Base-by-base conservation (phyloP, 768 basidiomycete genomes). In the Serpula lacrymans region DNA sequence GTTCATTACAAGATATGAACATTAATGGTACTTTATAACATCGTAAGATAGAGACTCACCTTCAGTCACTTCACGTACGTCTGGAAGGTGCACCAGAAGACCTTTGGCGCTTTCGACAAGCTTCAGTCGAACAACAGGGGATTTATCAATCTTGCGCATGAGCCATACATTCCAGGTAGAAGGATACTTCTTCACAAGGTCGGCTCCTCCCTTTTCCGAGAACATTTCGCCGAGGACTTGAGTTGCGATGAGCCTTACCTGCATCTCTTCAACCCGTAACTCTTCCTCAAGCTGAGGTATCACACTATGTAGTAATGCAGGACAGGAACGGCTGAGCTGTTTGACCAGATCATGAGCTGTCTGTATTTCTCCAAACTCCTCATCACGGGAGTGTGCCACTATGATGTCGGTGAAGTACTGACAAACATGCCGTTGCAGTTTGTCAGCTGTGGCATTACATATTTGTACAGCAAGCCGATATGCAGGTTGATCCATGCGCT, bases 341-440 rank as follows among this genome's bases (percentile, higher is more conserved):
- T 87, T 84, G 64, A 98, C 83, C 49, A 96, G 85, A 25, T 80
- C 76, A 61, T 97, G 95, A 3, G 90, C 84, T 4, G 71, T 72
- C 46, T 79, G 75, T 37, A 91, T 80, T 43, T 89, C 80, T 24
- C 75, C 72, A 43, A 75, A 72, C 35, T 85, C 84, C 10, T 84
- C 77, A 27, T 67, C 65, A 29, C 67, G 65, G 26, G 78, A 69
- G 45, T 71, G 70, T 11, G 70, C 69, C 33, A 82, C 75, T 52
- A 94, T 87, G 45, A 89, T 82, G 52, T 96, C 94, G 17, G 89
- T 86, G 57, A 99, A 96, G 65, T 97, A 93, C 51, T 88, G 82
- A 55, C 84, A 88, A 33, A 95, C 86, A 47, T 92, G 79, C 5
- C 92, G 81, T 57, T 92, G 88, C 5, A 97, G 75, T 59, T 86